These are phyloP conservation scores for Mycena leptocephala DNA, from an alignment of 768 basidiomycete genomes.

Conservation along the genomic window DNA sequence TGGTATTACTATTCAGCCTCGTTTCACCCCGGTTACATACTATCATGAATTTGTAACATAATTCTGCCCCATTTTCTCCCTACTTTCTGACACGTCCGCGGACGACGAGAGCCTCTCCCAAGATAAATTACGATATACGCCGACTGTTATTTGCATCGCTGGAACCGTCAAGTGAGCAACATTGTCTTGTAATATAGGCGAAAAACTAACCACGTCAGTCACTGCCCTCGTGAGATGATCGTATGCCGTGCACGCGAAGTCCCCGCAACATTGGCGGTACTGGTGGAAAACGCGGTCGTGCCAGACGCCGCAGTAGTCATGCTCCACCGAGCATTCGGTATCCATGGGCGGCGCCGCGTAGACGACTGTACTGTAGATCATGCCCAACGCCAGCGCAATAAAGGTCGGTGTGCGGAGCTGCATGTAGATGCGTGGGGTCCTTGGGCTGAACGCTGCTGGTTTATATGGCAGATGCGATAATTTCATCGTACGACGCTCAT, in stretches of 20 bases:
- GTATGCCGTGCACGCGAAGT: not conserved
- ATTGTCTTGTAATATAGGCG: no score
- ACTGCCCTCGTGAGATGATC: not conserved
- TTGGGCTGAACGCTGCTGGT: not conserved
- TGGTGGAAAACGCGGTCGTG: not conserved
- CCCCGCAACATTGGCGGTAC: not conserved
- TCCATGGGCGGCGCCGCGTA: not conserved
- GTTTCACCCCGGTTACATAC: no score
- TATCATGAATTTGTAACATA: no score
- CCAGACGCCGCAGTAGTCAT: not conserved
- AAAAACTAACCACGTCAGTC: not conserved
- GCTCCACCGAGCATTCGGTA: not conserved
- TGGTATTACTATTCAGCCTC: no score
- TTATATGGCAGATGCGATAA: not conserved
- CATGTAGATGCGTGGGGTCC: not conserved
- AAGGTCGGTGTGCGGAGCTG: not conserved
- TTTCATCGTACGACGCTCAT: not conserved
- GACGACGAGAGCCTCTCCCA: no score
- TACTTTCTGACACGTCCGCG: no score
- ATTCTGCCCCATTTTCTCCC: no score
- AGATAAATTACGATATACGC: no score
- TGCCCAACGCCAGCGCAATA: not conserved
- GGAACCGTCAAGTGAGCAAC: not conserved
- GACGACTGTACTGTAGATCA: not conserved
- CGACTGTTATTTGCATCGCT: not conserved